Base-by-base conservation (phyloP, 2,329 filamentous ascomycete species). In the Madurella mycetomatis region DNA sequence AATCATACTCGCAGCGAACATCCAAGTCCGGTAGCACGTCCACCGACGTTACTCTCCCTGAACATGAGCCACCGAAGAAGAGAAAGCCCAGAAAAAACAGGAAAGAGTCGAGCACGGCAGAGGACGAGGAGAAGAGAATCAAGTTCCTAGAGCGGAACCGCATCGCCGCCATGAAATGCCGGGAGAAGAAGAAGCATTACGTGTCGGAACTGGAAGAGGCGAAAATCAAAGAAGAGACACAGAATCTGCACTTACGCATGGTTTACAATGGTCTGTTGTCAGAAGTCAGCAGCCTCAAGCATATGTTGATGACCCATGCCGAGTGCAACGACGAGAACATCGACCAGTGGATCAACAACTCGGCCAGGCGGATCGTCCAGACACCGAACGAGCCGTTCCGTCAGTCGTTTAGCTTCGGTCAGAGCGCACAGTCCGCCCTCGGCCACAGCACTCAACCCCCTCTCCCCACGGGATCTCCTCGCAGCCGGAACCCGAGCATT, bases 111-210 rank as follows among this genome's bases (percentile, higher is more conserved):
- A 49, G 54, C 12, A 48, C 51, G 25, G 61, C 58, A 1, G 66
- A 61, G 3, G 72, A 76, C 9, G 67, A 70, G 1, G 65, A 65
- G 8, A 82, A 80, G 62, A 74, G 81, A 30, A 76, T 73, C 57
- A 78, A 77, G 57, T 85, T 84, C 61, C 75, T 89, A 0, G 84
- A 88, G 68, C 81, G 86, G 56, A 91, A 91, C 67, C 78, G 87
- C 9, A 72, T 87, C 2, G 87, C 87, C 0, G 87, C 87, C 1
- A 86, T 83, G 66, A 90, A 89, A 65, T 90, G 86, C 64, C 81
- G 87, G 3, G 80, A 86, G 64, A 88, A 88, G 69, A 81, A 81
- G 63, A 83, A 81, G 68, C 70, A 74, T 60, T 80, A 76, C 73
- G 73, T 78, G 18, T 69, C 69, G 12, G 72, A 76, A n/a, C 64